A percentile compares a stretch with the other conserved stretches of the same genome.
phyloP scores from a whole-genome alignment of 352 stramenopile genomes.

The Phytophthora hybrid region DNA sequence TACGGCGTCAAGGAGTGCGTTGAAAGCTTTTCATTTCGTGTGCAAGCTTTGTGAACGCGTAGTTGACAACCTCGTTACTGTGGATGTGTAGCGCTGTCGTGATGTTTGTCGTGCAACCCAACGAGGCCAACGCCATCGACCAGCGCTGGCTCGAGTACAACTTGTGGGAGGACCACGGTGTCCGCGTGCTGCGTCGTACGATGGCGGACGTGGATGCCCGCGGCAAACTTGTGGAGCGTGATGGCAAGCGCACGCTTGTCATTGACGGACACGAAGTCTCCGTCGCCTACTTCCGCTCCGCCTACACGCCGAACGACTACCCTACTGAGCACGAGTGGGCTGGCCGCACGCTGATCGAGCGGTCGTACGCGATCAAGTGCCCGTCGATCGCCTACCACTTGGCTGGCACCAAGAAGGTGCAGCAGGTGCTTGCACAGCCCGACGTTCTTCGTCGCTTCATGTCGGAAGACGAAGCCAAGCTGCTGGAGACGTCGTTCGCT shows the following conservation, averaged over 20 bases:
- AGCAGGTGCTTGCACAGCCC: conserved; percentile 94
- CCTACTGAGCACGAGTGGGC: conserved; percentile 92
- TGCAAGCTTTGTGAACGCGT: not conserved
- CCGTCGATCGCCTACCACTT: conserved; percentile 97
- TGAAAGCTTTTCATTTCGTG: not conserved
- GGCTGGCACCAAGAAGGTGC: conserved; percentile 98
- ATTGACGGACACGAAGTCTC: conserved; percentile 87
- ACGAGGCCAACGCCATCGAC: conserved; percentile 92
- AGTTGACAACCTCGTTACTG: conserved; percentile 6
- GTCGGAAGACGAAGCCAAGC: conserved; percentile 60
- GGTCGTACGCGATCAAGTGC: conserved; percentile 95
- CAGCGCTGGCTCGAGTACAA: conserved; percentile 94
- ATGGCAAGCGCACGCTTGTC: conserved; percentile 56
- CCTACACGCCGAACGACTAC: conserved; percentile 98
- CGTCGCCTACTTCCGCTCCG: conserved; percentile 96
- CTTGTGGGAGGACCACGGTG: conserved; percentile 85
- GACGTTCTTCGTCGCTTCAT: conserved; percentile 93
- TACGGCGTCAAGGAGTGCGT: conserved; percentile 79
- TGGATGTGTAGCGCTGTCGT: conserved; percentile 62
- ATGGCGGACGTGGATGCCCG: conserved; percentile 68
- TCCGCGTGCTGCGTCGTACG: conserved; percentile 82
- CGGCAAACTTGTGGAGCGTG: conserved; percentile 45
- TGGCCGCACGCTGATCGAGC: conserved; percentile 90
- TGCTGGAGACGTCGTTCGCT: conserved; percentile 94
- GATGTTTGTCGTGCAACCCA: conserved; percentile 93